A percentile compares a stretch with the other conserved stretches of the same genome.
Conservation (phyloP, 2,329 filamentous ascomycete genomes). For the Claviceps monticola region DNA sequence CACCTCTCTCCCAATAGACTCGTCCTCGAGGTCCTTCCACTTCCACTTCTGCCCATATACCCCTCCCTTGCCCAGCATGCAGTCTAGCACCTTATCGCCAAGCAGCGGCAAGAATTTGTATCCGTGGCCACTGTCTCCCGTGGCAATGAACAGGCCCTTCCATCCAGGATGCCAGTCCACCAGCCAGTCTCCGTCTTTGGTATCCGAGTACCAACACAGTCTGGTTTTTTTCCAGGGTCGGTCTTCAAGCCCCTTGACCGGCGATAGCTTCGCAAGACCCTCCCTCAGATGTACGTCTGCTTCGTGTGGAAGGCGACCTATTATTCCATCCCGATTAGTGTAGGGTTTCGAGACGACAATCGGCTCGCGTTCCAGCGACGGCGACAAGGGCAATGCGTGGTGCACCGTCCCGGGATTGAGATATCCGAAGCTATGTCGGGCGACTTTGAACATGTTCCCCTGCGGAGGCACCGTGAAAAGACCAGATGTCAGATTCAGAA, state of each 20-base stretch:
- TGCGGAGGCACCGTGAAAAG: constrained; percentile 62
- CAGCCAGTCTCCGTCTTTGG: constrained; percentile 56
- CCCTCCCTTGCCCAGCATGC: constrained; percentile 30
- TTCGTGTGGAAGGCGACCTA: constrained; percentile 40
- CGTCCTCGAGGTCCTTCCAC: constrained; percentile 44
- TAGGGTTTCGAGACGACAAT: constrained; percentile 23
- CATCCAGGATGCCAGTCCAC: constrained; percentile 54
- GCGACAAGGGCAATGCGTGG: constrained; percentile 19
- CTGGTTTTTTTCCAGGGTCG: constrained; percentile 48
- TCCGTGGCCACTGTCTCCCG: constrained; percentile 49
- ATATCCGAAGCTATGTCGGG: constrained; percentile 57
- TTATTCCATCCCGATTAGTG: constrained; percentile 24
- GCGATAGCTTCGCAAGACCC: constrained; percentile 47
- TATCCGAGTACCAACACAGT: constrained; percentile 68
- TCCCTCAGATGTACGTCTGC: constrained; percentile 46
- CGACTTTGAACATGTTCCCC: constrained; percentile 50
- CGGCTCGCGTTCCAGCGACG: constrained; percentile 12
- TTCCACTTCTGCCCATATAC: constrained; percentile 45
- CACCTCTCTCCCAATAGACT: constrained; percentile 19
- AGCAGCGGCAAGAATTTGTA: constrained; percentile 59
- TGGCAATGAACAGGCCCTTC: constrained; percentile 44
- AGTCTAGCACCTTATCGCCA: constrained; percentile 46
- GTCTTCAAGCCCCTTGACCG: constrained; percentile 37
- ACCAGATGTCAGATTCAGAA: constrained; percentile 57
- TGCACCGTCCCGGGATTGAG: constrained; percentile 32